phyloP scores from a whole-genome alignment of 1,284 basidiomycete species.

The Stygiomarasmius scandens region DNA sequence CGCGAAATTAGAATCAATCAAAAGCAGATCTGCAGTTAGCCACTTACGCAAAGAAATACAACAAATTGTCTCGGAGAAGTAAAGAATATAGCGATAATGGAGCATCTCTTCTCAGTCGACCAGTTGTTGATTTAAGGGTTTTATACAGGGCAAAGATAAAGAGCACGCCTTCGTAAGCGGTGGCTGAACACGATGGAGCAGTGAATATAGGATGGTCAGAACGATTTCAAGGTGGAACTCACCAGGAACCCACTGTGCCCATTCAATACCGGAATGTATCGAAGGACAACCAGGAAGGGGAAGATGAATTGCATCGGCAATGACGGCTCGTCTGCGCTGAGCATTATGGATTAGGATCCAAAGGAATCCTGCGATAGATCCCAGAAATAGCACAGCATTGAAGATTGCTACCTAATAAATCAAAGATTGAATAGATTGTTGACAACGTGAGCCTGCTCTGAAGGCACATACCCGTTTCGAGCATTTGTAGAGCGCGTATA shows the following conservation, averaged over 20 bases:
- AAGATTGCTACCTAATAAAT: constrained; percentile 33
- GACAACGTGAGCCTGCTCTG: no score
- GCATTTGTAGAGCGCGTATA: constrained; percentile 40
- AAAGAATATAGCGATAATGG: constrained; percentile 32
- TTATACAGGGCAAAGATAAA: constrained; percentile 42
- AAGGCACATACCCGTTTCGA: constrained; percentile 33
- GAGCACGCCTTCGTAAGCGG: constrained; percentile 41
- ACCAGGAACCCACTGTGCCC: constrained; percentile 45
- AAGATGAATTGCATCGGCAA: constrained; percentile 28
- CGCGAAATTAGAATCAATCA: no score
- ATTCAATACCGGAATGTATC: constrained; percentile 45
- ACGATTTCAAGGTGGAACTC: background rate
- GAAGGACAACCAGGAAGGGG: constrained; percentile 45
- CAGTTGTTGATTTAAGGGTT: no score
- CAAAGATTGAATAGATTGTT: no score
- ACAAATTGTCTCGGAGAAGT: constrained; percentile 39
- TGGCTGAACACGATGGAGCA: constrained; percentile 25
- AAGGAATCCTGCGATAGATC: constrained; percentile 39
- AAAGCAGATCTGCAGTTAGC: no score
- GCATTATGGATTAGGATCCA: constrained; percentile 41
- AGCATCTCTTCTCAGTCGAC: no score
- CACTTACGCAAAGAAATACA: no score
- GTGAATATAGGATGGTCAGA: no score
- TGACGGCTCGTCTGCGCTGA: constrained; percentile 31
- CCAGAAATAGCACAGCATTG: constrained; percentile 38